Conservation (phyloP, 495 filamentous ascomycete species). For the Penicilliopsis zonata region DNA sequence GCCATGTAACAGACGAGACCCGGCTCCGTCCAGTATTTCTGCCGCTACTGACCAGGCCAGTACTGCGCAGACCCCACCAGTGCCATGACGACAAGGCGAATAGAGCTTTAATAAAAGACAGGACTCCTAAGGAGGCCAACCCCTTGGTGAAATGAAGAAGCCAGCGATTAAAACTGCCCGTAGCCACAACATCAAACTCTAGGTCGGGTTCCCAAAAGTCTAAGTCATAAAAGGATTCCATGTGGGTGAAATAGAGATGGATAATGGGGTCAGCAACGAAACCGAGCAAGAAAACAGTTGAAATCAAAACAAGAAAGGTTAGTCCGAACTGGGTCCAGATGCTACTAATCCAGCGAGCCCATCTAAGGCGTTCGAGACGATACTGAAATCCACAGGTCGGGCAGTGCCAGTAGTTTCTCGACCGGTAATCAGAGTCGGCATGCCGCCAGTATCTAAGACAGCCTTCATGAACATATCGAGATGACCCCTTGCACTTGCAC, state of each 20-base stretch:
- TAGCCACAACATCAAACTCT: slow-evolving; percentile 21
- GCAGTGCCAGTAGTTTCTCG: slow-evolving; percentile 72
- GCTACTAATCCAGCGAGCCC: slow-evolving; percentile 64
- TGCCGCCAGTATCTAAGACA: slow-evolving; percentile 82
- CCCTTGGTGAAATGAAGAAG: slow-evolving; percentile 79
- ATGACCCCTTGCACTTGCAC: slow-evolving; percentile 85
- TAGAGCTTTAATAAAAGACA: slow-evolving; percentile 76
- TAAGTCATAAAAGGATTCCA: slow-evolving; percentile 33
- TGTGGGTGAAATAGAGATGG: slow-evolving; percentile 70
- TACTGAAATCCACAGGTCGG: slow-evolving; percentile 83
- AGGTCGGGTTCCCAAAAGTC: slow-evolving; percentile 26
- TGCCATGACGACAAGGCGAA: slow-evolving; percentile 62
- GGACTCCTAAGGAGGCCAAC: slow-evolving; percentile 66
- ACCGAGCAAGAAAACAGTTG: slow-evolving; percentile 66
- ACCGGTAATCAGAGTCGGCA: slow-evolving; percentile 52
- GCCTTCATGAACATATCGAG: slow-evolving; percentile 90
- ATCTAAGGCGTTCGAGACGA: slow-evolving; percentile 63
- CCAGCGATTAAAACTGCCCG: slow-evolving; percentile 47
- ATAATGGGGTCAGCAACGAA: slow-evolving; percentile 92
- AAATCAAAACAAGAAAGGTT: slow-evolving; percentile 55
- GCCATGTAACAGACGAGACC: slow-evolving; percentile 59
- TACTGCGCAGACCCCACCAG: slow-evolving; percentile 57
- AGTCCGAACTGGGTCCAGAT: slow-evolving; percentile 47
- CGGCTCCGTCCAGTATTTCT: slow-evolving; percentile 60
- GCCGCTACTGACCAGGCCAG: slow-evolving; percentile 34